These are phyloP conservation scores for Elsinoe arachidis DNA, from an alignment of 2,329 filamentous ascomycete genomes.

Conservation along the genomic window DNA sequence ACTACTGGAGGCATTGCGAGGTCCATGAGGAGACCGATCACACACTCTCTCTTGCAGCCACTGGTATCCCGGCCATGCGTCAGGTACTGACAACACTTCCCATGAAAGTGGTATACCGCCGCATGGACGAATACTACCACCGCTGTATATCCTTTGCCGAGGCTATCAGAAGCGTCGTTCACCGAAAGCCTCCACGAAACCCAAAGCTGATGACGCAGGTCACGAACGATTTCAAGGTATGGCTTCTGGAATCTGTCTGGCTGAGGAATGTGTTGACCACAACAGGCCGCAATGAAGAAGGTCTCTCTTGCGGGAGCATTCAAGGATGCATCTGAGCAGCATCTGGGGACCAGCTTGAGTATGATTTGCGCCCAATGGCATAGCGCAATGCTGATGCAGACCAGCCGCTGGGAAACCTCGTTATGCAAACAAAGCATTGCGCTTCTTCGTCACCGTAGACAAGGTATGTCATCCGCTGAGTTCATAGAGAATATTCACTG, in stretches of 20 bases:
- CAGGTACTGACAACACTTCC: neutral
- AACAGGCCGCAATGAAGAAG: neutral
- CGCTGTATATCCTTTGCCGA: neutral
- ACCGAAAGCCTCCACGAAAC: neutral
- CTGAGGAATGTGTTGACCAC: neutral
- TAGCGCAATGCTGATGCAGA: neutral
- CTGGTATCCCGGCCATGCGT: neutral
- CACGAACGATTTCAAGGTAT: neutral
- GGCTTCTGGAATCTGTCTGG: neutral
- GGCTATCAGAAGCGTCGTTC: neutral
- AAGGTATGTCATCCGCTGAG: too few relatives aligned
- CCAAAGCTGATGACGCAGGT: neutral
- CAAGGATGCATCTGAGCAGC: neutral
- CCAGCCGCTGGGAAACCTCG: too few relatives aligned
- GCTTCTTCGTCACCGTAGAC: too few relatives aligned
- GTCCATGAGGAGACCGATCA: neutral
- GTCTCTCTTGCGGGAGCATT: neutral
- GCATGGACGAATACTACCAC: neutral
- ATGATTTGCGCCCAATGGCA: neutral
- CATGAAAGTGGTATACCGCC: neutral
- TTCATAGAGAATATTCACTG: too few relatives aligned
- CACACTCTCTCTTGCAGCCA: neutral
- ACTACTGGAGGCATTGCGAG: conserved; percentile 18
- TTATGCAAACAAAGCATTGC: too few relatives aligned
- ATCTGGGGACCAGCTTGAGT: neutral